Conservation (phyloP, 78 protist genomes). For the Dictyostelium intermedium region DNA sequence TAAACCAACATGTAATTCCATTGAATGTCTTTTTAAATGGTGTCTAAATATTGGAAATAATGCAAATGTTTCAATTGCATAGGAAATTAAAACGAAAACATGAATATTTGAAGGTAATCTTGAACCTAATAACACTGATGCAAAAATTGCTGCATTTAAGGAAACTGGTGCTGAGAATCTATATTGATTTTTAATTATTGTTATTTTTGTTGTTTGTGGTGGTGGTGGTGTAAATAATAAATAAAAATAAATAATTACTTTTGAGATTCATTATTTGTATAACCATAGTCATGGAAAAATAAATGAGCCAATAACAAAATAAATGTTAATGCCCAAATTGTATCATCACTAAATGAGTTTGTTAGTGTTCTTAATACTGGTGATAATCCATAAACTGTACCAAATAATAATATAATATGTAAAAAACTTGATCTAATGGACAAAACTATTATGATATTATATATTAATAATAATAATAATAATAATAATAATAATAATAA, state of each 20-base stretch:
- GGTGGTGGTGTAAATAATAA: no score
- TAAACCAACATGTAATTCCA: constrained; percentile 46
- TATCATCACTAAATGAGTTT: constrained; percentile 79
- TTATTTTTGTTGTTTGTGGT: no score
- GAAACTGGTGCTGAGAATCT: constrained; percentile 82
- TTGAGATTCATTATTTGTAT: constrained; percentile 47
- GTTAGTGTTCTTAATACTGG: constrained; percentile 86
- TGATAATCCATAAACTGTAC: constrained; percentile 76
- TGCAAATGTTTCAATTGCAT: constrained; percentile 80
- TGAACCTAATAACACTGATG: constrained; percentile 85
- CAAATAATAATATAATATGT: constrained; percentile 72
- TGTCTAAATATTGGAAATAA: constrained; percentile 80
- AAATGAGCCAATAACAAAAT: constrained; percentile 77
- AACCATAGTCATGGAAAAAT: constrained; percentile 84
- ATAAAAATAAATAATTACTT: neutral
- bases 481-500: neutral
- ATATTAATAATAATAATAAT: neutral
- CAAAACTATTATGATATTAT: neutral
- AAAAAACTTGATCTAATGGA: constrained; percentile 58
- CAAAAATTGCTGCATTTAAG: constrained; percentile 87
- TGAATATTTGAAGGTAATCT: constrained; percentile 77
- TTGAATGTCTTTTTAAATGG: constrained; percentile 47
- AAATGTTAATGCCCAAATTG: constrained; percentile 84
- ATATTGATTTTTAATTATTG: neutral
- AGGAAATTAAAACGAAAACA: constrained; percentile 81